A percentile compares a stretch with the other conserved stretches of the same genome.
Evolutionary conservation across 306 rosid genomes (phyloP).

Genomic region (Fagus sylvatica): DNA sequence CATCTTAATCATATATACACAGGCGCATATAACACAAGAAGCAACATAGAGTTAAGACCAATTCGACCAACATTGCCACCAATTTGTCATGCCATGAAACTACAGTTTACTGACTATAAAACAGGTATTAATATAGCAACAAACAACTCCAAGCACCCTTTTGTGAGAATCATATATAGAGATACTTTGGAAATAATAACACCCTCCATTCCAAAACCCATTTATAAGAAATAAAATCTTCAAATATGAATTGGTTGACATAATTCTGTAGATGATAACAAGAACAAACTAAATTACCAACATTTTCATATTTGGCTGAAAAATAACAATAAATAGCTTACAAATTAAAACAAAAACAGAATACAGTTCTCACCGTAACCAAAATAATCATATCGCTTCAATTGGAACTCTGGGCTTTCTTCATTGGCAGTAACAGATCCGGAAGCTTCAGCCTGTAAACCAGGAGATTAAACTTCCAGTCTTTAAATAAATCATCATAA

Average conservation of each 20-base stretch:
- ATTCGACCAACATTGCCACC: background rate
- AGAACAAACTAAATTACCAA: background rate
- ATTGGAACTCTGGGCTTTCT: slow-evolving; percentile 65
- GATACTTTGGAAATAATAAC: background rate
- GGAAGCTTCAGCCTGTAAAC: slow-evolving; percentile 77
- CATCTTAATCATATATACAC: background rate
- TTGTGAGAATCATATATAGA: background rate
- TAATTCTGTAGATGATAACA: background rate
- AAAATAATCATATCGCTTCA: slow-evolving; percentile 78
- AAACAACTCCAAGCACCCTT: background rate
- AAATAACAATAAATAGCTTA: background rate
- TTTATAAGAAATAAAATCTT: background rate
- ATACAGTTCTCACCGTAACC: slow-evolving; percentile 59
- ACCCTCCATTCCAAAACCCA: background rate
- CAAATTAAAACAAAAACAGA: slow-evolving; percentile 11
- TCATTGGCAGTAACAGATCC: slow-evolving; percentile 53
- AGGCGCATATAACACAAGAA: background rate
- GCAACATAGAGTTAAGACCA: background rate
- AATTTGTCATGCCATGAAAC: background rate
- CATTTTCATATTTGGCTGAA: no score
- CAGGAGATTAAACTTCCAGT: slow-evolving; percentile 27
- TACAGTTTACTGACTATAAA: background rate
- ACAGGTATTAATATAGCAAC: background rate
- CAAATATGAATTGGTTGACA: background rate
- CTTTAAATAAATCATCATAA: background rate